phyloP scores from a whole-genome alignment of 1,284 basidiomycete genomes.

The Pterula multifida region DNA sequence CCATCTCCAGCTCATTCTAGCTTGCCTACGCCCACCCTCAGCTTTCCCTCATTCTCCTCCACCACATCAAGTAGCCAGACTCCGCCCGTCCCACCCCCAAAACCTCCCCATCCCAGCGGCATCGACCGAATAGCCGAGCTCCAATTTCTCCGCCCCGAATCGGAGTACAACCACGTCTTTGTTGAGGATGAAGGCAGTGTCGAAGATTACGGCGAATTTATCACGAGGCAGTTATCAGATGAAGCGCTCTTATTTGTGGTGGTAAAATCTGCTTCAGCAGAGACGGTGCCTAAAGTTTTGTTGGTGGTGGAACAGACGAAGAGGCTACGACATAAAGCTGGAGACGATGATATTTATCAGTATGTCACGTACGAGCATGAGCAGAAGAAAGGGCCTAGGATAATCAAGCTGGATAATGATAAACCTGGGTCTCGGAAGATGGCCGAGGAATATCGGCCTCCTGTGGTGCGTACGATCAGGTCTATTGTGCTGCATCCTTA shows the following conservation, averaged over 20 bases:
- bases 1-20: slow-evolving; percentile 36
- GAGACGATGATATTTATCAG: slow-evolving; percentile 61
- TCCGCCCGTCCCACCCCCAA: slow-evolving; percentile 33
- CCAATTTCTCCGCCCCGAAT: slow-evolving; percentile 36
- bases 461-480: slow-evolving; percentile 13
- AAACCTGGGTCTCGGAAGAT: slow-evolving; percentile 15
- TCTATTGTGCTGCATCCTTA: neutral
- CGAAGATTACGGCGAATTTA: slow-evolving; percentile 55
- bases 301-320: slow-evolving; percentile 72
- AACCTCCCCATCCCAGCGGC: slow-evolving; percentile 49
- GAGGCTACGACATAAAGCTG: slow-evolving; percentile 55
- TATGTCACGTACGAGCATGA: slow-evolving; percentile 62
- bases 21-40: slow-evolving; percentile 42
- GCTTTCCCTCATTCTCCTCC: slow-evolving; percentile 54
- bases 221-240: slow-evolving; percentile 41
- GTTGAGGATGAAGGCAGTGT: slow-evolving; percentile 53
- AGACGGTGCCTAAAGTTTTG: slow-evolving; percentile 65
- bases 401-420: slow-evolving; percentile 57
- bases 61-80: slow-evolving; percentile 32
- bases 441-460: slow-evolving; percentile 48
- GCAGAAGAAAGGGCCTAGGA: slow-evolving; percentile 40
- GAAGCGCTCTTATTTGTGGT: slow-evolving; percentile 71
- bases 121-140: slow-evolving; percentile 56
- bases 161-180: slow-evolving; percentile 63
- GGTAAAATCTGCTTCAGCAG: slow-evolving; percentile 49